A percentile compares a stretch with the other conserved stretches of the same genome.
Evolutionary conservation across 208 protist genomes (phyloP).

Genomic region (Tritrichomonas foetus): DNA sequence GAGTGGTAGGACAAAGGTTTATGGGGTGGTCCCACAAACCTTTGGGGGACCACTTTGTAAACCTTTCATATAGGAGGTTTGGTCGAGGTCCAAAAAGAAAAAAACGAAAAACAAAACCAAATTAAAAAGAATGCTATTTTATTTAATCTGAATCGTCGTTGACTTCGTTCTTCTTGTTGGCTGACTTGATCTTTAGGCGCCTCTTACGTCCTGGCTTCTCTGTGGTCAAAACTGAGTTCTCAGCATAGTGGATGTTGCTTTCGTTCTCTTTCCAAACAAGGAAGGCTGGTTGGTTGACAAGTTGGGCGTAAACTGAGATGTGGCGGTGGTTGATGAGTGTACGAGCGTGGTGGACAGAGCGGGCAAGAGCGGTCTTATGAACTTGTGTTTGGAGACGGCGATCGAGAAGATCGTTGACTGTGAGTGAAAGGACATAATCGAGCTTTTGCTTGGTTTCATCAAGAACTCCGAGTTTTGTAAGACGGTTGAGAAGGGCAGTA

Average conservation of each 20-base stretch:
- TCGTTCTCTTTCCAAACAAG: conserved; percentile 30
- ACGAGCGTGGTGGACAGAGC: conserved; percentile 99
- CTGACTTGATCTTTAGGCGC: not conserved
- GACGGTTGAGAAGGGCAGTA: conserved; percentile 93
- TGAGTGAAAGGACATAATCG: conserved; percentile 99
- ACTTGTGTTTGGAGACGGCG: conserved; percentile 98
- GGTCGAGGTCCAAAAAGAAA: too few species aligned
- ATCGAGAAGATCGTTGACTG: conserved; percentile 94
- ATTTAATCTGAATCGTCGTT: too few species aligned
- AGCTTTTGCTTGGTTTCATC: conserved; percentile 95
- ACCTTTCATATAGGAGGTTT: too few species aligned
- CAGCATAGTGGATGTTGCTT: not conserved
- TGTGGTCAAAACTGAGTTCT: not conserved
- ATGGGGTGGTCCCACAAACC: too few species aligned
- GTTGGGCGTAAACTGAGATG: conserved; percentile 68
- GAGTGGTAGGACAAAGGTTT: too few species aligned
- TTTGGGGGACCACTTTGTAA: too few species aligned
- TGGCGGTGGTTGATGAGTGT: conserved; percentile 97
- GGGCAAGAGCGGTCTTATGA: conserved; percentile 92
- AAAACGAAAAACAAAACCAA: too few species aligned
- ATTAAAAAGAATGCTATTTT: too few species aligned
- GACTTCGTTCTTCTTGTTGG: not conserved
- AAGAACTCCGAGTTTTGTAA: conserved; percentile 94
- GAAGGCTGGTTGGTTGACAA: conserved; percentile 35
- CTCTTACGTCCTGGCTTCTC: not conserved